phyloP scores from a whole-genome alignment of 164 flowering plant species.

The Brasenia schreberi region DNA sequence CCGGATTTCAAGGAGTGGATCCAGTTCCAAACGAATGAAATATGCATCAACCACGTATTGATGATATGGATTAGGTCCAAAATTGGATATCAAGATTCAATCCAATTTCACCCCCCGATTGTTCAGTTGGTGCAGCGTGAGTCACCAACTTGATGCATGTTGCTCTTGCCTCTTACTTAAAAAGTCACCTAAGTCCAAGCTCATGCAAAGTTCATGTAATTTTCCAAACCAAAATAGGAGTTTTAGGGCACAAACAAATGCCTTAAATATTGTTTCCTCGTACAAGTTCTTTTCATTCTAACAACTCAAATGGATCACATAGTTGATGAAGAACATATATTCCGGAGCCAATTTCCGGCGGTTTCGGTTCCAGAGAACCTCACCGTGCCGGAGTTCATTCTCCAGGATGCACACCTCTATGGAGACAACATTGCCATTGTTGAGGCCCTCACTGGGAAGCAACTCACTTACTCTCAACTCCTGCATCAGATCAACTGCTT shows the following conservation, averaged over 20 bases:
- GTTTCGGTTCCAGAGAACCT: constrained; percentile 59
- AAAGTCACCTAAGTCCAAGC: too few species aligned
- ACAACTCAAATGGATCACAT: background rate
- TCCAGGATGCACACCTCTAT: constrained; percentile 45
- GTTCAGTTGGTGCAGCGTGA: too few species aligned
- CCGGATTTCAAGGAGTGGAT: too few species aligned
- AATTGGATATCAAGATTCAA: too few species aligned
- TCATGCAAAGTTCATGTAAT: too few species aligned
- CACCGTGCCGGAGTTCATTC: constrained; percentile 82
- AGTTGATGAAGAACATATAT: constrained; percentile 20
- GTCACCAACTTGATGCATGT: too few species aligned
- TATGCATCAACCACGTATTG: too few species aligned
- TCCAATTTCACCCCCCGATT: too few species aligned
- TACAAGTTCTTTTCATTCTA: background rate
- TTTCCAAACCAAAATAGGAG: too few species aligned
- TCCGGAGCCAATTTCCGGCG: constrained; percentile 44
- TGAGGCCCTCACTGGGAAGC: constrained; percentile 54
- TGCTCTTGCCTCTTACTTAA: too few species aligned
- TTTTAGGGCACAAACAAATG: background rate
- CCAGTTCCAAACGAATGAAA: too few species aligned
- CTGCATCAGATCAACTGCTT: constrained; percentile 45
- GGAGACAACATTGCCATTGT: constrained; percentile 80
- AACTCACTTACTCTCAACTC: constrained; percentile 53
- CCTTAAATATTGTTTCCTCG: background rate
- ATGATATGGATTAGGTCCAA: too few species aligned